These are phyloP conservation scores for Thraustochytrium striatum DNA, from an alignment of 352 stramenopile genomes.

Conservation along the genomic window DNA sequence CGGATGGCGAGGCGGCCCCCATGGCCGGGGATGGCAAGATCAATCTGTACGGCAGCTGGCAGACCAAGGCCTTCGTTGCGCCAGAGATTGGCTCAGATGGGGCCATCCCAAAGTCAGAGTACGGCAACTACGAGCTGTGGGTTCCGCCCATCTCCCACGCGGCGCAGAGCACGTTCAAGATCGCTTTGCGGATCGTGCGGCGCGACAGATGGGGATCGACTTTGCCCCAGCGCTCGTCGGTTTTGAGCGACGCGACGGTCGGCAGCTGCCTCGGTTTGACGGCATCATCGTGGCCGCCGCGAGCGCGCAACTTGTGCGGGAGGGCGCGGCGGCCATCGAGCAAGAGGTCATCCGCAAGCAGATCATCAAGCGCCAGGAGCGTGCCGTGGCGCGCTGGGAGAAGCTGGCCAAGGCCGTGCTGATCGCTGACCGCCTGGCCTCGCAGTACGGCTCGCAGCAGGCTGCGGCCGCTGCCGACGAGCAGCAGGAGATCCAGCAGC, in stretches of 20 bases:
- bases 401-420: slow-evolving; percentile 66
- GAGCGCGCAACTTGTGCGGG: slow-evolving; percentile 60
- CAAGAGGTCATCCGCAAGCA: slow-evolving; percentile 68
- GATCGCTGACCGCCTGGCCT: slow-evolving; percentile 66
- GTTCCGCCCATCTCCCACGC: slow-evolving; percentile 62
- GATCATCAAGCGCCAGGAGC: slow-evolving; percentile 64
- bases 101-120: slow-evolving; percentile 72
- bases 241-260: slow-evolving; percentile 68
- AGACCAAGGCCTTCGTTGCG: slow-evolving; percentile 64
- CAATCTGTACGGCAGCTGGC: slow-evolving; percentile 69
- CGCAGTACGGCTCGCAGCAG: slow-evolving; percentile 54
- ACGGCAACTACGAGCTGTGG: slow-evolving; percentile 78
- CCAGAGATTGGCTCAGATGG: slow-evolving; percentile 61
- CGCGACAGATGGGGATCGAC: slow-evolving; percentile 67
- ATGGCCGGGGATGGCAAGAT: slow-evolving; percentile 8
- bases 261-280: slow-evolving; percentile 65
- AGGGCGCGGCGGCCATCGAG: slow-evolving; percentile 66
- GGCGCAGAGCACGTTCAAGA: slow-evolving; percentile 62
- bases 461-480: background rate
- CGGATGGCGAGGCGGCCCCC: slow-evolving; percentile 47
- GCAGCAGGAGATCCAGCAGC: background rate
- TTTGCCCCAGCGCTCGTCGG: slow-evolving; percentile 71
- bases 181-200: slow-evolving; percentile 29
- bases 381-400: slow-evolving; percentile 65
- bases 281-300: slow-evolving; percentile 66